Conservation (phyloP, 2,329 filamentous ascomycete genomes). For the Ilyonectria mors-panacis region DNA sequence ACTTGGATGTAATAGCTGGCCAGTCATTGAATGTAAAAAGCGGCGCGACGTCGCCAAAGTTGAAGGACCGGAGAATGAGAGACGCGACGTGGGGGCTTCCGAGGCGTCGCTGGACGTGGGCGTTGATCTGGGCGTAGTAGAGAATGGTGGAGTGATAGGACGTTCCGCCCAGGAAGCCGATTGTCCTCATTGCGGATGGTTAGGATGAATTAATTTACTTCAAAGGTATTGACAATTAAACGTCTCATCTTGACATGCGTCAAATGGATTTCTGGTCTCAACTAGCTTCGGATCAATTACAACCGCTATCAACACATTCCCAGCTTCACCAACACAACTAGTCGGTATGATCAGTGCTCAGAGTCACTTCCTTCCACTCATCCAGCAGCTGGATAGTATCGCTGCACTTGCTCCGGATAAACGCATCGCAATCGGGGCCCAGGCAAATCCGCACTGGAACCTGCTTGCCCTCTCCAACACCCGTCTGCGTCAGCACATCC, state of each 20-base stretch:
- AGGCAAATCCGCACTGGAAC: constrained; percentile 69
- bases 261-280: too few relatives aligned
- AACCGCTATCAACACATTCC: background rate
- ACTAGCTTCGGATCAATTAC: background rate
- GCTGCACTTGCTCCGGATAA: constrained; percentile 60
- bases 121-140: constrained; percentile 14
- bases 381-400: constrained; percentile 60
- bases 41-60: constrained; percentile 1
- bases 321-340: background rate
- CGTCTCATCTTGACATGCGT: background rate
- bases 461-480: constrained; percentile 61
- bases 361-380: constrained; percentile 61
- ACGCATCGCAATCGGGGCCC: constrained; percentile 64
- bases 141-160: constrained; percentile 20
- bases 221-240: too few relatives aligned
- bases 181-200: constrained; percentile 41
- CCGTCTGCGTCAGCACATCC: constrained; percentile 68
- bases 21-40: background rate
- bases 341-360: constrained; percentile 43
- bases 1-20: background rate
- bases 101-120: constrained; percentile 4
- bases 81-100: background rate
- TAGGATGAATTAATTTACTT: background rate
- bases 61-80: constrained; percentile 12
- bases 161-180: constrained; percentile 17